Evolutionary conservation across 1,284 basidiomycete species (phyloP).

Genomic region (Porodaedalea pini): DNA sequence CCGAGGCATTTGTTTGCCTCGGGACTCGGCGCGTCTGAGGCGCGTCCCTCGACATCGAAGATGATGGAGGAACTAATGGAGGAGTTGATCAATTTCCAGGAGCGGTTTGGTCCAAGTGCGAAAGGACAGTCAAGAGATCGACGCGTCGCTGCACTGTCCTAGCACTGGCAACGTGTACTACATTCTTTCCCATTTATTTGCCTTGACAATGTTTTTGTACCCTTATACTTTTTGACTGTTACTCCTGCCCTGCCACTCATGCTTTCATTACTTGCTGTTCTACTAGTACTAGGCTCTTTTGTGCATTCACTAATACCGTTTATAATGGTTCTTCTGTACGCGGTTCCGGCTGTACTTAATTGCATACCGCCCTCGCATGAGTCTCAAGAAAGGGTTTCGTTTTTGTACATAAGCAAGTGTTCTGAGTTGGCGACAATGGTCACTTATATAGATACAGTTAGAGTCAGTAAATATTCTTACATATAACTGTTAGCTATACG

Average conservation of each 20-base stretch:
- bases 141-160: conserved; percentile 12
- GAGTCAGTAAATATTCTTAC: not conserved
- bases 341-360: no score
- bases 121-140: conserved; percentile 58
- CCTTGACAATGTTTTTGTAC: not conserved
- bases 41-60: conserved; percentile 55
- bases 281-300: no score
- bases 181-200: no score
- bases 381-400: no score
- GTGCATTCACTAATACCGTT: no score
- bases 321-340: no score
- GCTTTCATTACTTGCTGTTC: no score
- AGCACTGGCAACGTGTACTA: no score
- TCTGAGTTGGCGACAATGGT: no score
- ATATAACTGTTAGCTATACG: conserved; percentile 7
- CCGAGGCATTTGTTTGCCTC: not conserved
- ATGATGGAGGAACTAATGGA: conserved; percentile 87
- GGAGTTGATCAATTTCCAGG: conserved; percentile 83
- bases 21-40: not conserved
- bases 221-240: not conserved
- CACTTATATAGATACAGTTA: not conserved
- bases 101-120: conserved; percentile 66
- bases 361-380: no score
- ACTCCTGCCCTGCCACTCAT: no score
- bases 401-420: not conserved